phyloP scores from a whole-genome alignment of 2,329 filamentous ascomycete species.

The Colletotrichum gloeosporioides region DNA sequence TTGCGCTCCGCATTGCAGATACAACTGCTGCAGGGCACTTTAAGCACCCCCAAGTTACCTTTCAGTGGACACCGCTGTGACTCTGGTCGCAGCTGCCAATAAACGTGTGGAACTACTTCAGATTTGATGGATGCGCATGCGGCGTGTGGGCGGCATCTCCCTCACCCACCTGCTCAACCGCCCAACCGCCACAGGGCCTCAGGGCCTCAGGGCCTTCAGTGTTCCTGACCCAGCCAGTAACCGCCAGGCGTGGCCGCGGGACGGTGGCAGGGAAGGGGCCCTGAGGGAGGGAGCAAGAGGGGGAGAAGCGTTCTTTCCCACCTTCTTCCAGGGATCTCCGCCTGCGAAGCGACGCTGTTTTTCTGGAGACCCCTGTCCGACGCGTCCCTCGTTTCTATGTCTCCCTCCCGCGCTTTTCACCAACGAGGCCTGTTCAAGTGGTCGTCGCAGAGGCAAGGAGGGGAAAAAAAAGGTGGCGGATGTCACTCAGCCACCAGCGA shows the following conservation, averaged over 20 bases:
- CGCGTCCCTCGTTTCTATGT: background rate
- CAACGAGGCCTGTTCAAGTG: background rate
- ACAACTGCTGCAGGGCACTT: background rate
- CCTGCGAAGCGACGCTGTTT: background rate
- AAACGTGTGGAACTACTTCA: background rate
- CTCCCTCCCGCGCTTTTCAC: background rate
- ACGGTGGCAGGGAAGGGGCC: background rate
- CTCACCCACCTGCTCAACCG: background rate
- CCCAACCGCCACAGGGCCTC: background rate
- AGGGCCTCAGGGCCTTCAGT: background rate
- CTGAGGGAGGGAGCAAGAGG: background rate
- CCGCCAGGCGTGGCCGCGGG: background rate
- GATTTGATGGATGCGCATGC: background rate
- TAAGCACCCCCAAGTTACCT: background rate
- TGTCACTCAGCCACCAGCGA: conserved; percentile 11
- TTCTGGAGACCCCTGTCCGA: background rate
- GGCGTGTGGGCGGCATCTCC: background rate
- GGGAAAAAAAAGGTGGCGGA: conserved; percentile 3
- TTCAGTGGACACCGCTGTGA: background rate
- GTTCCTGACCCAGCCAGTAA: background rate
- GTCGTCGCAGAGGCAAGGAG: background rate
- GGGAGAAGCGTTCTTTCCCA: background rate
- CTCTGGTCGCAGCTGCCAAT: background rate
- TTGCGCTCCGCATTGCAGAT: background rate
- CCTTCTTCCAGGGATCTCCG: background rate